Percentiles rank a stretch among this genome's conserved stretches.
phyloP scores from a whole-genome alignment of 495 filamentous ascomycete genomes.

The Neurospora sp. region DNA sequence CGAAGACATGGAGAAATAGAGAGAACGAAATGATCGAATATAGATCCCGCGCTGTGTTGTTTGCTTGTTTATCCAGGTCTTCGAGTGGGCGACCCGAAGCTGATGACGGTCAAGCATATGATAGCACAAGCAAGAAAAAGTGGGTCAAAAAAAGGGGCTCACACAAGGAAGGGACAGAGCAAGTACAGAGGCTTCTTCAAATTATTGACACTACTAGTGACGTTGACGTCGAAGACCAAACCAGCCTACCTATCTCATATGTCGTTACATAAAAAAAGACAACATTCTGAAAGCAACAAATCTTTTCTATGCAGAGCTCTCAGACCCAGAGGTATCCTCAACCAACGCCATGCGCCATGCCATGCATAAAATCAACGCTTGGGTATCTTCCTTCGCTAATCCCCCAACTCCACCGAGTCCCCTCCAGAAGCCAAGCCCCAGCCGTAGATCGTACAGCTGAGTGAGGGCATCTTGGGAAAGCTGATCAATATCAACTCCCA shows the following conservation, averaged over 20 bases:
- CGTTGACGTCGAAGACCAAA: background rate
- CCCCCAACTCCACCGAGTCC: background rate
- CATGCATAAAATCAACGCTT: background rate
- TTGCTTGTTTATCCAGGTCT: too few species aligned
- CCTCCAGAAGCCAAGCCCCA: background rate
- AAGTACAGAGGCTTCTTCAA: background rate
- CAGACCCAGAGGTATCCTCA: background rate
- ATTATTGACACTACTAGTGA: background rate
- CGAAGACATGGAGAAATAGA: too few species aligned
- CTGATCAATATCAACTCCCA: background rate
- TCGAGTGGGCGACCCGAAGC: too few species aligned
- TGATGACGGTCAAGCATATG: too few species aligned
- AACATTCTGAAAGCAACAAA: background rate
- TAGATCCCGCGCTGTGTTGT: too few species aligned
- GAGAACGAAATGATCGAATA: too few species aligned
- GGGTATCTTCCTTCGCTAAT: background rate
- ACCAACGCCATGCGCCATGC: background rate
- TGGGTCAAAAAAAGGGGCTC: background rate
- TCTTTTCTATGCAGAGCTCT: background rate
- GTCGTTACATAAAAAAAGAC: background rate
- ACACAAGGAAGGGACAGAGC: background rate
- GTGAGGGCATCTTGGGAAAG: background rate
- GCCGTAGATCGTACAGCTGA: background rate
- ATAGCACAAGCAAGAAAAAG: background rate
- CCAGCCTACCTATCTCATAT: background rate